These are phyloP conservation scores for Rutstroemia sp. DNA, from an alignment of 2,329 filamentous ascomycete genomes.

Conservation along the genomic window DNA sequence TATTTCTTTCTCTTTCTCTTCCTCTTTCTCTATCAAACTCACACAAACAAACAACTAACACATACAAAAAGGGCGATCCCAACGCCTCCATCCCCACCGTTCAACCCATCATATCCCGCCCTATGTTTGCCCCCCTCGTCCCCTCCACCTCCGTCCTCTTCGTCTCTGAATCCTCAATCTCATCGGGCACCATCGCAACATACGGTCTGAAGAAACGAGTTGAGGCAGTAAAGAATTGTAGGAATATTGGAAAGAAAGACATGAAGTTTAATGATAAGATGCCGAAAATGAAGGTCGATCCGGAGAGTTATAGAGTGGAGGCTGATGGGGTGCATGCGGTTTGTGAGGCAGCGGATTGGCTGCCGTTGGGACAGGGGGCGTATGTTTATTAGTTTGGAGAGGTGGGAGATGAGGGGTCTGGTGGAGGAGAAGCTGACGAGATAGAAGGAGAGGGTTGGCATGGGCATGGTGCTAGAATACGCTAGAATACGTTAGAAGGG, in stretches of 20 bases:
- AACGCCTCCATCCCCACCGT: conserved; percentile 84
- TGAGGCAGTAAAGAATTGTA: conserved; percentile 70
- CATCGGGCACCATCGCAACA: conserved; percentile 55
- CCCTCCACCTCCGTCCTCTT: conserved; percentile 72
- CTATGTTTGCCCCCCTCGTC: conserved; percentile 76
- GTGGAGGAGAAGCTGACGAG: not conserved
- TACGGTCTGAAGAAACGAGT: conserved; percentile 76
- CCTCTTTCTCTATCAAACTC: not conserved
- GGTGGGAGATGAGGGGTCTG: not conserved
- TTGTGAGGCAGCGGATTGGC: conserved; percentile 60
- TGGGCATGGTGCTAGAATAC: too few relatives aligned
- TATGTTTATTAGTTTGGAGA: conserved; percentile 58
- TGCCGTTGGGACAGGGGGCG: conserved; percentile 72
- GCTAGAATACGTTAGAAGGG: too few relatives aligned
- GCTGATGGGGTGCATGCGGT: conserved; percentile 70
- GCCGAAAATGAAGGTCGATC: conserved; percentile 86
- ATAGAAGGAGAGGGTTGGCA: not conserved
- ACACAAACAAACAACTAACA: not conserved
- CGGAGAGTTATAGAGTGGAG: conserved; percentile 82
- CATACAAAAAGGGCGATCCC: conserved; percentile 55
- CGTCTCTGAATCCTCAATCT: conserved; percentile 67
- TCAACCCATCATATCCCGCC: conserved; percentile 73
- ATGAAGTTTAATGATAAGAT: conserved; percentile 84
- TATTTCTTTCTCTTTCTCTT: not conserved
- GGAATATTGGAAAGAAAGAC: conserved; percentile 70